A percentile compares a stretch with the other conserved stretches of the same genome.
Conservation (phyloP, 1,139 yeast genomes). For the Keqinozyma sinolaborantium region DNA sequence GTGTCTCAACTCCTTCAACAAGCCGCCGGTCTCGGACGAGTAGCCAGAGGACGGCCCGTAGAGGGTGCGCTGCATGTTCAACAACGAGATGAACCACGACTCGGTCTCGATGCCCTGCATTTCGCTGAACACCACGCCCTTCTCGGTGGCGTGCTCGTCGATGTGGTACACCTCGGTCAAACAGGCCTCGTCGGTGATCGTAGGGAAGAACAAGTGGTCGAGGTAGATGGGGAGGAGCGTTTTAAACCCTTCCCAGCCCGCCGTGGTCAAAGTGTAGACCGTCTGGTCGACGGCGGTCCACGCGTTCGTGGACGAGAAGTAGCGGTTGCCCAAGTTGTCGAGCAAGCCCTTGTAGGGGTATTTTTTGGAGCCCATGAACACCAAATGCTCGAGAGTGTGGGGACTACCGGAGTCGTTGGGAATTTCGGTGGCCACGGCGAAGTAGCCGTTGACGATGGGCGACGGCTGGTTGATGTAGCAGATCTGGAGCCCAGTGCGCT, state of each 20-base stretch:
- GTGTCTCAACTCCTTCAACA: conserved; percentile 69
- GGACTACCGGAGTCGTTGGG: conserved; percentile 88
- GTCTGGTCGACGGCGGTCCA: conserved; percentile 98
- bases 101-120: conserved; percentile 93
- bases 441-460: conserved; percentile 88
- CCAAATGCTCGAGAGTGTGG: conserved; percentile 90
- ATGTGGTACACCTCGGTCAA: conserved; percentile 93
- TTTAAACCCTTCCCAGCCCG: conserved; percentile 96
- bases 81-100: conserved; percentile 67
- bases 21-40: conserved; percentile 92
- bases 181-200: conserved; percentile 86
- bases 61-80: conserved; percentile 59
- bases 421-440: conserved; percentile 93
- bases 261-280: conserved; percentile 84
- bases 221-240: conserved; percentile 81
- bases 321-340: conserved; percentile 81
- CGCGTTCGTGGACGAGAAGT: conserved; percentile 89
- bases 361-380: conserved; percentile 89
- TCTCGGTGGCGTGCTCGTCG: conserved; percentile 87
- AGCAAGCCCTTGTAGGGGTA: conserved; percentile 91
- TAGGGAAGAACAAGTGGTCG: conserved; percentile 84
- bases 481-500: conserved; percentile 78
- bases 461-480: conserved; percentile 76
- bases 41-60: conserved; percentile 70
- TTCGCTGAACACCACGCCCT: conserved; percentile 96